Conservation (phyloP, 2,329 filamentous ascomycete species). For the Colletotrichum tamarilloi region DNA sequence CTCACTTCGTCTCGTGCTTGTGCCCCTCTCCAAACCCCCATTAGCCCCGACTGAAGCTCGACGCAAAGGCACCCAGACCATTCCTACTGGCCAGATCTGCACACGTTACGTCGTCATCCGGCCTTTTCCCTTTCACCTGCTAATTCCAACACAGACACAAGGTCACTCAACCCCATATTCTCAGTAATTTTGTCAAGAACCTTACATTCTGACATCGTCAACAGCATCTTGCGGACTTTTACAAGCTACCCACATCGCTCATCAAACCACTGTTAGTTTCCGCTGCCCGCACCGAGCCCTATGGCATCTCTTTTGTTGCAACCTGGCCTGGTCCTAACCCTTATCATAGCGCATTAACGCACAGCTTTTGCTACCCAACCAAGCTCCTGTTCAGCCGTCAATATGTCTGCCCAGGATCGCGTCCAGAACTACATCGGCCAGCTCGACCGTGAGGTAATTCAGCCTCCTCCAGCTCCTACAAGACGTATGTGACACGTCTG, state of each 20-base stretch:
- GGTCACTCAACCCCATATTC: conserved; percentile 31
- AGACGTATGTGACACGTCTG: not conserved
- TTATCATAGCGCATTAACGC: conserved; percentile 33
- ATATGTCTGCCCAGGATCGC: conserved; percentile 81
- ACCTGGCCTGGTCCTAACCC: conserved; percentile 34
- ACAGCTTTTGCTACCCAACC: conserved; percentile 35
- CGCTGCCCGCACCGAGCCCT: not conserved
- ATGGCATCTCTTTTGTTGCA: conserved; percentile 14
- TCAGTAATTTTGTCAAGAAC: conserved; percentile 19
- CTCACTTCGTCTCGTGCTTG: conserved; percentile 17
- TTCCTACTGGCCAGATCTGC: conserved; percentile 36
- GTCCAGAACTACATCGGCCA: conserved; percentile 80
- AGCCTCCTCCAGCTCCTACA: not conserved
- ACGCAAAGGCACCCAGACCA: conserved; percentile 35
- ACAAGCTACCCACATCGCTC: conserved; percentile 5
- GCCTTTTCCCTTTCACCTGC: conserved; percentile 33
- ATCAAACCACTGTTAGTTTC: conserved; percentile 21
- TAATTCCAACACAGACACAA: conserved; percentile 35
- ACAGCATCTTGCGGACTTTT: conserved; percentile 12
- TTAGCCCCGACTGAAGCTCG: conserved; percentile 34
- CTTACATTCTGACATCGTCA: conserved; percentile 29
- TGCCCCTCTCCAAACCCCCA: conserved; percentile 38
- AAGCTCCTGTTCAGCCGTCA: conserved; percentile 44
- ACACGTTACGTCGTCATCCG: conserved; percentile 39
- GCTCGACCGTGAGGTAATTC: conserved; percentile 82